Conservation (phyloP, 768 basidiomycete species). For the Harrya chromipes region DNA sequence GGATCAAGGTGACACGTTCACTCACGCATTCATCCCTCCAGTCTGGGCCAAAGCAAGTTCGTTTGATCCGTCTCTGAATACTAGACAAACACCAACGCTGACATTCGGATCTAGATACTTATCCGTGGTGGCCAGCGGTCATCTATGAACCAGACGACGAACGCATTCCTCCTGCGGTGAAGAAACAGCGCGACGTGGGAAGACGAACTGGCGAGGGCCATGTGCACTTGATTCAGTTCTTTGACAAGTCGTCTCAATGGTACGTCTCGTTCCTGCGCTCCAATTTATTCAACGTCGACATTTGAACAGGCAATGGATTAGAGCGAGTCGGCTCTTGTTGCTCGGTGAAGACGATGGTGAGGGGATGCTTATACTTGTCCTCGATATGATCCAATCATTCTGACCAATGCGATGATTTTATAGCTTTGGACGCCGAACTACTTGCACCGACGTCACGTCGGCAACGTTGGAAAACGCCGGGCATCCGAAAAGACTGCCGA, state of each 20-base stretch:
- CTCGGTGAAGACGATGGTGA: constrained; percentile 71
- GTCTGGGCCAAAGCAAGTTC: constrained; percentile 84
- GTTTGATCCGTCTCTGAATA: constrained; percentile 12
- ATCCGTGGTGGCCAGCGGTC: constrained; percentile 87
- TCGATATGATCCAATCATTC: background rate
- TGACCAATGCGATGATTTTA: background rate
- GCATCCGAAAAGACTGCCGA: constrained; percentile 52
- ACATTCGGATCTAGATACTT: constrained; percentile 48
- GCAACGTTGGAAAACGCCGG: constrained; percentile 59
- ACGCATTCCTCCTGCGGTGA: constrained; percentile 46
- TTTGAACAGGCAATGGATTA: constrained; percentile 58
- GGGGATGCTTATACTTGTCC: constrained; percentile 15
- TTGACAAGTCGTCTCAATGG: constrained; percentile 67
- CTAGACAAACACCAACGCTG: constrained; percentile 4
- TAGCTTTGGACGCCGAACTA: constrained; percentile 66
- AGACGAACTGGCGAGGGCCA: constrained; percentile 39
- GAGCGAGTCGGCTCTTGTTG: constrained; percentile 50
- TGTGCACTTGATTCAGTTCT: constrained; percentile 75
- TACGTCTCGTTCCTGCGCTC: constrained; percentile 24
- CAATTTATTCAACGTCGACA: constrained; percentile 1
- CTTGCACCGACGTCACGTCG: constrained; percentile 46
- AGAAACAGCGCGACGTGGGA: constrained; percentile 26
- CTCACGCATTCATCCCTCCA: constrained; percentile 24
- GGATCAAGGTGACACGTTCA: background rate
- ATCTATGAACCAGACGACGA: constrained; percentile 62